Evolutionary conservation across 331 rosid species (phyloP), one percentile per base, ranked within the genome.

Genomic region (Acacia pycnantha): DNA sequence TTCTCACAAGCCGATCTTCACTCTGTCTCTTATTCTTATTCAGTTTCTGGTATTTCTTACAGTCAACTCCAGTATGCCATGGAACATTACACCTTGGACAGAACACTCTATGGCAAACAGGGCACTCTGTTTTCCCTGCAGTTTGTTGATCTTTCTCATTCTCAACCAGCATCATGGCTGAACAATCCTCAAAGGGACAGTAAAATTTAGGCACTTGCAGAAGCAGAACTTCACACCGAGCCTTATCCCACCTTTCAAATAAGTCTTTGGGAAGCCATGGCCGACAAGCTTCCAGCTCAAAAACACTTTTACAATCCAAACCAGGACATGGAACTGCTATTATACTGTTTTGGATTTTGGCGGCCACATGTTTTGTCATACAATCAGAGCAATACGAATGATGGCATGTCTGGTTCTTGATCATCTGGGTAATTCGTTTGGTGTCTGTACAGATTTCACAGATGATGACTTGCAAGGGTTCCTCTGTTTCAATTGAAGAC

Each of bases 311-410:
- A 84, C 97, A 93, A 50, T 79, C 81, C 77, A 88, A 61, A 18
- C 83, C 85, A 2, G 91, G 97, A 72, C 97, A 93, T 1, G 79
- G 41, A n/a, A 93, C 84, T 2, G 18, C 58, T 21, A 58, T 16
- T 31, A 78, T 69, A 67, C 37, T 69, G 0, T 85, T 88, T 2
- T 80, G 77, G 72, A 93, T 74, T 62, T 88, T 90, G 0, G 81
- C n/a, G 1, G 94, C 82, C 2, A 88, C 85, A 13, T 91, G 90
- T 76, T 90, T 93, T n/a, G 54, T 37, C 6, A 88, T 77, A 56
- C 97, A 93, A 1, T 91, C 91, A 5, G 82, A 53, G 85, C 97
- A 93, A 58, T 87, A 93, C 0, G 94, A 88, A 77, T 90, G 94
- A 2, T 16, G 31, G 21, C 97, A 91, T 7, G 18, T 11, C 15